Evolutionary conservation across 257 asterid genomes (phyloP), one percentile per base, ranked within the genome.

Genomic region (Euphrasia confusa): DNA sequence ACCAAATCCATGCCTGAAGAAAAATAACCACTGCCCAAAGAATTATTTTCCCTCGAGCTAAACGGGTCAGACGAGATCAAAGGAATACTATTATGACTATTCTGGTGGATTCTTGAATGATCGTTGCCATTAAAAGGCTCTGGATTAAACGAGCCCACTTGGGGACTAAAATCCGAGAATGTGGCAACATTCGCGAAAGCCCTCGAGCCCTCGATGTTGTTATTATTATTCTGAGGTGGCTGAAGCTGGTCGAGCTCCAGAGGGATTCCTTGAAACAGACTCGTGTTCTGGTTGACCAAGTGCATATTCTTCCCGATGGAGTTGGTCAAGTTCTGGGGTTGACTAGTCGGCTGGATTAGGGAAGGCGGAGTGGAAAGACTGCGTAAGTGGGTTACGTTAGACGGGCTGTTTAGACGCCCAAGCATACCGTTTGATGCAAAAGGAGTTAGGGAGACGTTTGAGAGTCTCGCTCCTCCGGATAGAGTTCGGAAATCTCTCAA

Each of bases 391-490:
- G 68, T 82, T 24, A 84, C 60, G 65, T 77, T 82, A 13, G 81
- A 74, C 17, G 95, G 79, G 58, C 82, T 83, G 71, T 87, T 84
- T 33, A 90, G 74, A 73, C 95, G 80, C 30, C 90, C 84, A 24
- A 90, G 90, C 83, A 90, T 78, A 60, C 85, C 85, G 60, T 78
- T 68, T 32, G 77, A 75, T 6, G 81, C 28, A 26, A 77, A 83
- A 11, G 95, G 81, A 2, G 96, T 72, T 62, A 77, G 68, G 40
- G 75, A 70, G 24, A 84, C 73, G 48, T 75, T 81, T 35, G 78
- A 21, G 14, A 80, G 79, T 55, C 88, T 82, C 14, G 86, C 54
- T 71, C 85, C 54, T 71, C 85, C 87, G 48, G 77, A 28, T 64
- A 79, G 49, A 27, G 84, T 54, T 60, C 75, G 84, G 64, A 69